Conservation (phyloP, 148 eudicot species). For the Nepenthes gracilis region DNA sequence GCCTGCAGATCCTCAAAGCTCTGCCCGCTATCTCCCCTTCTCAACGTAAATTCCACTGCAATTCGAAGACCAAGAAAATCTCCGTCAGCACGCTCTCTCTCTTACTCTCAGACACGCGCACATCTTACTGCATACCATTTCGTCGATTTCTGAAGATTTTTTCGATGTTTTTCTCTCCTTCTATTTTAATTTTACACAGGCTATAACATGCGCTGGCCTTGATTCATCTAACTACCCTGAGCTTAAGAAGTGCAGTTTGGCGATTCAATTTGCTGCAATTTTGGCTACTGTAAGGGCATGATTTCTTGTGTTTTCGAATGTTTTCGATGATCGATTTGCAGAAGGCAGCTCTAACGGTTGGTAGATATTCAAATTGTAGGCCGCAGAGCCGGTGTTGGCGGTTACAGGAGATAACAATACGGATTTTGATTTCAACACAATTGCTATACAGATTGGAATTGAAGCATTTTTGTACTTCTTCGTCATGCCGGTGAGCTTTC, state of each 20-base stretch:
- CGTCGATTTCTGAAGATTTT: neutral
- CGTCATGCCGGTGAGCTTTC: constrained; percentile 48
- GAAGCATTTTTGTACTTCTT: constrained; percentile 70
- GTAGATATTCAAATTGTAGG: constrained; percentile 23
- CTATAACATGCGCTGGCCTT: constrained; percentile 4
- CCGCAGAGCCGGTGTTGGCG: constrained; percentile 56
- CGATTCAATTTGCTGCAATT: constrained; percentile 38
- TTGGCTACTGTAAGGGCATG: constrained; percentile 38
- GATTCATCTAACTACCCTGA: constrained; percentile 8
- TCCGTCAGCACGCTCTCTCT: neutral
- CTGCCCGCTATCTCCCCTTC: constrained; percentile 39
- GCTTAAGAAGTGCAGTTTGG: constrained; percentile 19
- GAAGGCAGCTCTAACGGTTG: too few species aligned
- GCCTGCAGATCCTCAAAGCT: constrained; percentile 50
- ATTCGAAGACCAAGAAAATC: constrained; percentile 16
- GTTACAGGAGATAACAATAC: constrained; percentile 63
- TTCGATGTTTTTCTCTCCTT: neutral
- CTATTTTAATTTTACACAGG: constrained; percentile 8
- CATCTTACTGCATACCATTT: neutral
- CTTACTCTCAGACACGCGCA: too few species aligned
- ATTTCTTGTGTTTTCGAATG: neutral
- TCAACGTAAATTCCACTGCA: constrained; percentile 15
- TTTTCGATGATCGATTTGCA: neutral
- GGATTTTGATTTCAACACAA: constrained; percentile 35
- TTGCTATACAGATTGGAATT: constrained; percentile 38